Conservation (phyloP, 257 asterid genomes). For the Solanum boliviense region DNA sequence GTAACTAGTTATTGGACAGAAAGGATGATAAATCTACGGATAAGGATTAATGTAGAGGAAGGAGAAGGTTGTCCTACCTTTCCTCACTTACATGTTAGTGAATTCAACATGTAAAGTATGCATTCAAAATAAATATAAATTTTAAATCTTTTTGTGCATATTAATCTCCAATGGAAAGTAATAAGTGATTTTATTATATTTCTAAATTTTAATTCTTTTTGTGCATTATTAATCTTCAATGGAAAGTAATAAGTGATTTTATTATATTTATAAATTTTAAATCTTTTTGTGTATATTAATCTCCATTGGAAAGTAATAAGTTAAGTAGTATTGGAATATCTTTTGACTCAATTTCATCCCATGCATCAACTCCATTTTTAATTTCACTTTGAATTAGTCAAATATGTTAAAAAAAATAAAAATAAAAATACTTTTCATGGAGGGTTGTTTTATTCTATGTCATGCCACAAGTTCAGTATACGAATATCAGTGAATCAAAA, state of each 20-base stretch:
- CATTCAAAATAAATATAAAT: too few species aligned
- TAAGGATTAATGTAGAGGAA: background rate
- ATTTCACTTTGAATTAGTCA: background rate
- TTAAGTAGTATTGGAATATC: background rate
- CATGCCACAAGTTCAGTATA: background rate
- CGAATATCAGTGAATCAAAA: background rate
- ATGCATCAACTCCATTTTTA: too few species aligned
- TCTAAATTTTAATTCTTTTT: too few species aligned
- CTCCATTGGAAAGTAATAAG: too few species aligned
- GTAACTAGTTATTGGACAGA: background rate
- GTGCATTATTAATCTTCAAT: too few species aligned
- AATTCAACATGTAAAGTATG: background rate
- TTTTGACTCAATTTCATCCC: background rate
- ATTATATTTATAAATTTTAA: too few species aligned
- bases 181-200: too few species aligned
- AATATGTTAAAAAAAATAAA: too few species aligned
- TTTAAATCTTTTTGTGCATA: background rate
- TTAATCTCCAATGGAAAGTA: too few species aligned
- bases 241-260: too few species aligned
- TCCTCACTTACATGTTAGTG: background rate
- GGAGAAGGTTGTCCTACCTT: background rate
- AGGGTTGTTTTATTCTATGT: background rate
- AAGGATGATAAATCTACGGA: background rate
- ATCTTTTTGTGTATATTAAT: too few species aligned
- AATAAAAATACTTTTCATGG: background rate